These are phyloP conservation scores for Copromyces sp. DNA, from an alignment of 495 filamentous ascomycete species.

Conservation along the genomic window DNA sequence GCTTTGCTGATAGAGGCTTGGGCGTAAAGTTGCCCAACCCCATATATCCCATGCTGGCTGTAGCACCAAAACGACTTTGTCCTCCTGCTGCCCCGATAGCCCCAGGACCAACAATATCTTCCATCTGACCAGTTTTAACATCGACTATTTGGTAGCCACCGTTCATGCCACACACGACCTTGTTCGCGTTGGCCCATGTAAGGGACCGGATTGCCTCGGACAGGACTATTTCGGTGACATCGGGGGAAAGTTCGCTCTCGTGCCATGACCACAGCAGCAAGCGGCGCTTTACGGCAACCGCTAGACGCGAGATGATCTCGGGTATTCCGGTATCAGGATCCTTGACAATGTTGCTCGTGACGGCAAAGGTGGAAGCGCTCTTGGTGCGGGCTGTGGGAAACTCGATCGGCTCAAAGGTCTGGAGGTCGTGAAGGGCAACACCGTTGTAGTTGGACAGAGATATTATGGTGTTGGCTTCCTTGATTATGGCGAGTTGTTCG, in stretches of 20 bases:
- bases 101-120: conserved; percentile 72
- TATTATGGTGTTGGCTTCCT: conserved; percentile 83
- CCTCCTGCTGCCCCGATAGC: conserved; percentile 57
- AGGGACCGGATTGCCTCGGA: conserved; percentile 71
- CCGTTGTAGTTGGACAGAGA: conserved; percentile 73
- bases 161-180: conserved; percentile 76
- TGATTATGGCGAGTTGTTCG: conserved; percentile 89
- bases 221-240: conserved; percentile 67
- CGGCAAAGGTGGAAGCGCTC: conserved; percentile 80
- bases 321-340: conserved; percentile 78
- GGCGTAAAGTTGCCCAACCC: conserved; percentile 84
- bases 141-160: conserved; percentile 84
- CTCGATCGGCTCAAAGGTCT: conserved; percentile 71
- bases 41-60: conserved; percentile 87
- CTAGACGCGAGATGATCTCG: conserved; percentile 79
- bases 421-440: conserved; percentile 79
- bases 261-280: conserved; percentile 90
- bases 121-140: conserved; percentile 56
- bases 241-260: conserved; percentile 72
- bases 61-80: conserved; percentile 51
- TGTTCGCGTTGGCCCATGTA: conserved; percentile 80
- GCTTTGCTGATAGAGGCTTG: conserved; percentile 72
- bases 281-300: conserved; percentile 84
- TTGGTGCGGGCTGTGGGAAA: conserved; percentile 58
- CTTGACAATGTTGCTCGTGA: conserved; percentile 89